Conservation (phyloP, 495 filamentous ascomycete species). For the Letharia columbiana region DNA sequence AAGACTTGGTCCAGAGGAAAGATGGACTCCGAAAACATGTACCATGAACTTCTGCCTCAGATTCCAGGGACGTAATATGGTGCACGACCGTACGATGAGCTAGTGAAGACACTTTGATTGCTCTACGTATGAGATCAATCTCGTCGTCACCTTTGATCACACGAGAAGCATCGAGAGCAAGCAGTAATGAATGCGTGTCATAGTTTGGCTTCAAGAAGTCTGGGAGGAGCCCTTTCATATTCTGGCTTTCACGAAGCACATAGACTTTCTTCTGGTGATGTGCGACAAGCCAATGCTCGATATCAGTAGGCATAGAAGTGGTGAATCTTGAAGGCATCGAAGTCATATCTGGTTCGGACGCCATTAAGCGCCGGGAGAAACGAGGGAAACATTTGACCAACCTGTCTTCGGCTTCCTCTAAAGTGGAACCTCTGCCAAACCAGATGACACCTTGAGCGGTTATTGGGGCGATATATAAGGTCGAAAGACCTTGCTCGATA, state of each 20-base stretch:
- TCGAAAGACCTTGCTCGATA: conserved; percentile 42
- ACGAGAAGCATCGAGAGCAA: conserved; percentile 40
- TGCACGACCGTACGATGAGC: conserved; percentile 63
- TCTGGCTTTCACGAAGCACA: conserved; percentile 1
- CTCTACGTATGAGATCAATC: conserved; percentile 64
- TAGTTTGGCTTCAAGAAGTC: conserved; percentile 2
- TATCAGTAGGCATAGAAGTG: conserved; percentile 5
- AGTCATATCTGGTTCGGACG: conserved; percentile 8
- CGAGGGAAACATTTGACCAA: conserved; percentile 64
- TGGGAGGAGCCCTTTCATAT: background rate
- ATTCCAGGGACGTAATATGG: conserved; percentile 50
- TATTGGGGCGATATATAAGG: conserved; percentile 84
- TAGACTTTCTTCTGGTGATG: conserved; percentile 18
- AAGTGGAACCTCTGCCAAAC: conserved; percentile 74
- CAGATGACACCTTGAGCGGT: conserved; percentile 84
- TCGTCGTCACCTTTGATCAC: conserved; percentile 52
- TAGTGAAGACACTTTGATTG: conserved; percentile 62
- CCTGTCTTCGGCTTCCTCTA: conserved; percentile 57
- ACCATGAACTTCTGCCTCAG: conserved; percentile 70
- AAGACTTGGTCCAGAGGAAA: too few species aligned
- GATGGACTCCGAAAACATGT: too few species aligned
- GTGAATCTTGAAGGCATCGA: conserved; percentile 24
- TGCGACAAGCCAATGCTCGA: conserved; percentile 10
- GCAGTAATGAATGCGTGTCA: conserved; percentile 31
- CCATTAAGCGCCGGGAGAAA: conserved; percentile 41